Evolutionary conservation across 169 alveolate genomes (phyloP).

Genomic region (Cryptosporidium canis): DNA sequence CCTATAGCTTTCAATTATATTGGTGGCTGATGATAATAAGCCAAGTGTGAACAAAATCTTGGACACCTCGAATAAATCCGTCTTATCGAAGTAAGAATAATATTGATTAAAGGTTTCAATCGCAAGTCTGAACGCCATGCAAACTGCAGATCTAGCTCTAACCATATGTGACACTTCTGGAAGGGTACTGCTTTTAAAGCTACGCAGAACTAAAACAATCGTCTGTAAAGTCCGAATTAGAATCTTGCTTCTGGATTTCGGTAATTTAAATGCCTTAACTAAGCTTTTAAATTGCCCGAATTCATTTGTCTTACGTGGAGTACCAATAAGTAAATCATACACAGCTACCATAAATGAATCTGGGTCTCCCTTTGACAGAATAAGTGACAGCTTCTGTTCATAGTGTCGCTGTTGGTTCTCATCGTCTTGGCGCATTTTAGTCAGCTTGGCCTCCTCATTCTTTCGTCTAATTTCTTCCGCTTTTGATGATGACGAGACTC

Average conservation of each 20-base stretch:
- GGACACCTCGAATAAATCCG: constrained; percentile 21
- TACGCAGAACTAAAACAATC: constrained; percentile 20
- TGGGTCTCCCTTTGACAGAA: constrained; percentile 63
- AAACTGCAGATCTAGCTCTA: constrained; percentile 58
- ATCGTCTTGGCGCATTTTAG: constrained; percentile 67
- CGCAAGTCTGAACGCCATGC: constrained; percentile 58
- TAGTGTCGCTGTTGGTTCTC: constrained; percentile 33
- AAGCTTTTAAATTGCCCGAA: constrained; percentile 41
- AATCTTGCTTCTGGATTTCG: constrained; percentile 53
- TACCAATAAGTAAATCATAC: constrained; percentile 59
- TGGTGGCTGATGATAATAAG: constrained; percentile 25
- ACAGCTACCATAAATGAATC: constrained; percentile 68
- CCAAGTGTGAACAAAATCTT: constrained; percentile 4
- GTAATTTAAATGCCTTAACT: constrained; percentile 32
- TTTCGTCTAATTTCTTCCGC: constrained; percentile 68
- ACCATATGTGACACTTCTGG: constrained; percentile 57
- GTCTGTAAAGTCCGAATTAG: constrained; percentile 41
- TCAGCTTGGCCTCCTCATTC: constrained; percentile 43
- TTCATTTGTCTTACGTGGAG: constrained; percentile 66
- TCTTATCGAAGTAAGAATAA: constrained; percentile 25
- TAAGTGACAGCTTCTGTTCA: constrained; percentile 19
- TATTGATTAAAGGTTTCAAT: constrained; percentile 54
- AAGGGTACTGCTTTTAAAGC: constrained; percentile 64
- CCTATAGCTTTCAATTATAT: constrained; percentile 18
- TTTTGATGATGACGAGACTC: constrained; percentile 5